phyloP scores from a whole-genome alignment of 345 rosid genomes.

The Trapa bicornis region DNA sequence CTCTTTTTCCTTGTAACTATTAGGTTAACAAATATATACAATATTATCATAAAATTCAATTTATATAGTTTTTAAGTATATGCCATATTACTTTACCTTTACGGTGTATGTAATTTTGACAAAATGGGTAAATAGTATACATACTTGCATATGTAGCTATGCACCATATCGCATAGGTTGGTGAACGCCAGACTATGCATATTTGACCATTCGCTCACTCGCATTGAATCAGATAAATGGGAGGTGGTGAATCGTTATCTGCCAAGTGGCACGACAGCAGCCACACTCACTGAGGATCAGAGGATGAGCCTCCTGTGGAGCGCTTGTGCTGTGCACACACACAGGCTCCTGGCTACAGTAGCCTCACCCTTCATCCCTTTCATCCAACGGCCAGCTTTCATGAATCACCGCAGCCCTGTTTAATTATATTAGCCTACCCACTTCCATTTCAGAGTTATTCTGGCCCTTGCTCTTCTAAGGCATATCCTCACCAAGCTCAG shows the following conservation, averaged over 20 bases:
- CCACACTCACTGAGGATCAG: conserved; percentile 4
- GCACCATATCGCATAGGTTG: too few species aligned
- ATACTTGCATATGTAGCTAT: too few species aligned
- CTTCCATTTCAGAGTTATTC: neutral
- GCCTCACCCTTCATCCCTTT: neutral
- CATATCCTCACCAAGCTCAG: neutral
- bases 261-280: conserved; percentile 4
- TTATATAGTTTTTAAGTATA: too few species aligned
- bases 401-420: neutral
- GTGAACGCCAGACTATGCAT: too few species aligned
- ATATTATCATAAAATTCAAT: too few species aligned
- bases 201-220: too few species aligned
- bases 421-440: neutral
- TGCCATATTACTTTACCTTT: too few species aligned
- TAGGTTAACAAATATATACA: too few species aligned
- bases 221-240: too few species aligned
- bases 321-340: conserved; percentile 1
- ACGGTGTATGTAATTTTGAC: too few species aligned
- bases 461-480: neutral
- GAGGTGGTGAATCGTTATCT: neutral
- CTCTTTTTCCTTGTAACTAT: too few species aligned
- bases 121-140: too few species aligned
- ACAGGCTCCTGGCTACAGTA: neutral
- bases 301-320: conserved; percentile 8
- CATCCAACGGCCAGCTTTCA: neutral